Conservation (phyloP, 169 alveolate species). For the Plasmodium berghei region DNA sequence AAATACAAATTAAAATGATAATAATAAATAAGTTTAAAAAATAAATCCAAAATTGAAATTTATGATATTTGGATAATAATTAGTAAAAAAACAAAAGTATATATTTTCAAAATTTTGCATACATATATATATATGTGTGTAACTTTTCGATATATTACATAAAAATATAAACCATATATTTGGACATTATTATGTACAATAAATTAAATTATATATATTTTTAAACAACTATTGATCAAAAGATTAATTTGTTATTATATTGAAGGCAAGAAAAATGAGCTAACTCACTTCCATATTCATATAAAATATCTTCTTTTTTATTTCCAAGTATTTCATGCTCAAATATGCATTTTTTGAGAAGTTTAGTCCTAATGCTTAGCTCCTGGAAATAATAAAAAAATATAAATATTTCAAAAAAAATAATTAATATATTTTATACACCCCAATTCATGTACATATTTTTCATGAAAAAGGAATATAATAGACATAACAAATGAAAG, state of each 20-base stretch:
- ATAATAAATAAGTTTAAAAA: no score
- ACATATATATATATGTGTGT: no score
- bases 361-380: slow-evolving; percentile 1
- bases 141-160: no score
- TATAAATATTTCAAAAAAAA: not conserved
- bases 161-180: no score
- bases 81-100: no score
- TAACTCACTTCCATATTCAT: slow-evolving; percentile 57
- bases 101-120: no score
- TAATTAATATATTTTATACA: not conserved
- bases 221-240: not conserved
- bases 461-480: not conserved
- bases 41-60: no score
- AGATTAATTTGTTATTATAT: slow-evolving; percentile 12
- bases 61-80: no score
- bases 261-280: slow-evolving; percentile 58
- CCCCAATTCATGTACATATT: no score
- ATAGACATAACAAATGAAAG: not conserved
- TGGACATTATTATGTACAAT: no score
- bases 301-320: slow-evolving; percentile 33
- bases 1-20: no score
- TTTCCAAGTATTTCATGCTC: slow-evolving; percentile 48
- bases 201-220: no score
- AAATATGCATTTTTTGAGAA: slow-evolving; percentile 37
- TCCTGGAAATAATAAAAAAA: slow-evolving; percentile 16